Conservation (phyloP, 2,329 filamentous ascomycete genomes). For the Aulographum hederae region DNA sequence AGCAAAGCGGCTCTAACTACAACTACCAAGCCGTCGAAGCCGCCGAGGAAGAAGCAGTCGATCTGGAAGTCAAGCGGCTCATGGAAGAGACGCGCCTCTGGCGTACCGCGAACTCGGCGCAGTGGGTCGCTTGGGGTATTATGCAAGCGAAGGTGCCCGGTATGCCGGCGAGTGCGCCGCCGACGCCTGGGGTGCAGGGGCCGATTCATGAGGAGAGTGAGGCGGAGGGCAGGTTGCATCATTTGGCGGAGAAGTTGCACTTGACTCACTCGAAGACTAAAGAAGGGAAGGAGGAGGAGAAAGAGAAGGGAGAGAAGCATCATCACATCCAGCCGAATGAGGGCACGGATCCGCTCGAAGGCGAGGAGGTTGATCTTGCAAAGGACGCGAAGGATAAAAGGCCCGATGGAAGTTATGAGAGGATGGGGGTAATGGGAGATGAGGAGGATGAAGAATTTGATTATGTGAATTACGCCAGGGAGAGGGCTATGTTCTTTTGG, state of each 20-base stretch:
- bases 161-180: slow-evolving; percentile 28
- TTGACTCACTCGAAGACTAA: neutral
- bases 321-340: neutral
- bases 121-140: slow-evolving; percentile 93
- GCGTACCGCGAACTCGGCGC: slow-evolving; percentile 71
- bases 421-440: slow-evolving; percentile 26
- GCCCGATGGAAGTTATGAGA: slow-evolving; percentile 7
- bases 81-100: slow-evolving; percentile 67
- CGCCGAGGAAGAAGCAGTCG: slow-evolving; percentile 42
- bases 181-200: neutral
- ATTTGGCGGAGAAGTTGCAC: neutral
- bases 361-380: slow-evolving; percentile 5
- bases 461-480: slow-evolving; percentile 80
- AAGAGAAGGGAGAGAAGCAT: slow-evolving; percentile 5
- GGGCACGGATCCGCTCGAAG: slow-evolving; percentile 6
- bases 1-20: slow-evolving; percentile 1
- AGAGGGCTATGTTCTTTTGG: slow-evolving; percentile 86
- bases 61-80: slow-evolving; percentile 50
- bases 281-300: slow-evolving; percentile 2
- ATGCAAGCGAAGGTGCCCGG: slow-evolving; percentile 80
- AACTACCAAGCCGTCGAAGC: slow-evolving; percentile 23
- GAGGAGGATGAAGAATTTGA: slow-evolving; percentile 66
- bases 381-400: slow-evolving; percentile 12
- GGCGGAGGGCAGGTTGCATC: neutral
- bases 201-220: neutral